Conservation (phyloP, 345 rosid genomes). For the Diplotaxis tenuifolia region DNA sequence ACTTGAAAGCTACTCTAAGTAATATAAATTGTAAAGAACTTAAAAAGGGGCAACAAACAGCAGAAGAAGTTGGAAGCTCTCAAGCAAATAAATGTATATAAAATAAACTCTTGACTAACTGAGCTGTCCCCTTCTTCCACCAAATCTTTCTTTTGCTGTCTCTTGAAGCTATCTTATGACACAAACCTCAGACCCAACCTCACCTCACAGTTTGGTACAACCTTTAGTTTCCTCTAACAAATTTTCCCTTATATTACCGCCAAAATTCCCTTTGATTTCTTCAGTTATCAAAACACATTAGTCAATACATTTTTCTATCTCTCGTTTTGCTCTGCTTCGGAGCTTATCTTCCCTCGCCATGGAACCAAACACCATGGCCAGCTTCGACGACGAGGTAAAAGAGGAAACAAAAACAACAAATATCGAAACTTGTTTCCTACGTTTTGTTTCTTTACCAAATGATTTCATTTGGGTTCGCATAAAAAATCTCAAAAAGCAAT, state of each 20-base stretch:
- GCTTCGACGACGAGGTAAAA: conserved; percentile 50
- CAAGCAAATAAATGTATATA: conserved; percentile 11
- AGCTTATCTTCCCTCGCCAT: conserved; percentile 27
- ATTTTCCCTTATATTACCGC: conserved; percentile 18
- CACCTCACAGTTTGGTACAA: conserved; percentile 86
- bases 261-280: neutral
- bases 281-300: conserved; percentile 33
- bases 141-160: conserved; percentile 39
- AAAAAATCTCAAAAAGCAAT: neutral
- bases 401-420: neutral
- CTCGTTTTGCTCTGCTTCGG: conserved; percentile 5
- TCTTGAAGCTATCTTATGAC: conserved; percentile 43
- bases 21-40: conserved; percentile 27
- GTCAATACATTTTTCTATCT: conserved; percentile 5
- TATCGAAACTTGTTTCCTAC: conserved; percentile 10
- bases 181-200: conserved; percentile 42
- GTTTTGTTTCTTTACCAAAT: conserved; percentile 2
- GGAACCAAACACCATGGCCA: conserved; percentile 61
- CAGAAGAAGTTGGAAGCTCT: conserved; percentile 31
- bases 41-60: conserved; percentile 2
- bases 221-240: conserved; percentile 13
- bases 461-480: neutral
- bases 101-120: conserved; percentile 3
- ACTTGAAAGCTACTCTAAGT: conserved; percentile 37
- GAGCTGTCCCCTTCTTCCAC: conserved; percentile 39